phyloP scores from a whole-genome alignment of 805 yeast genomes.

The Spathaspora hagerdaliae region DNA sequence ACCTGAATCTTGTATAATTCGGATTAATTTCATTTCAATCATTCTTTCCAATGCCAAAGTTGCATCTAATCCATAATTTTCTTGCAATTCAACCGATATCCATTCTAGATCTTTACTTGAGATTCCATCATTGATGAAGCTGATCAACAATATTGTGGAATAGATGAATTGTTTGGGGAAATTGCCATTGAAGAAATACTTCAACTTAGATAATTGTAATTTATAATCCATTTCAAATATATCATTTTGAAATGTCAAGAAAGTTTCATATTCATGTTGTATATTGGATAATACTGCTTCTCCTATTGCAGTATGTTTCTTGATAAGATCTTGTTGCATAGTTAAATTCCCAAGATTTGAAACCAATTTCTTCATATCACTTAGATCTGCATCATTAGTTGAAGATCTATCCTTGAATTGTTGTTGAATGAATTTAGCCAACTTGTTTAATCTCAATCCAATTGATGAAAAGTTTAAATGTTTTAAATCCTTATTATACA shows the following conservation, averaged over 20 bases:
- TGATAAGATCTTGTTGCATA: slow-evolving; percentile 59
- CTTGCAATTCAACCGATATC: slow-evolving; percentile 53
- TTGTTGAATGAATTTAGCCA: slow-evolving; percentile 67
- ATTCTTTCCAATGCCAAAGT: slow-evolving; percentile 46
- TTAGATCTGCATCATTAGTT: slow-evolving; percentile 10
- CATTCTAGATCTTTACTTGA: slow-evolving; percentile 56
- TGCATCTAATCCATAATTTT: slow-evolving; percentile 60
- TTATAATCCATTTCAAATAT: slow-evolving; percentile 45
- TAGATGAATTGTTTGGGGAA: slow-evolving; percentile 42
- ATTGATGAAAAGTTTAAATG: slow-evolving; percentile 75
- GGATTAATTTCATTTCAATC: slow-evolving; percentile 45
- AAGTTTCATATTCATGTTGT: slow-evolving; percentile 37
- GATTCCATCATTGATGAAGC: slow-evolving; percentile 66
- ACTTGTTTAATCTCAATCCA: slow-evolving; percentile 64
- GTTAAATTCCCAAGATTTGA: slow-evolving; percentile 65
- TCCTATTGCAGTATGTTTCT: slow-evolving; percentile 71
- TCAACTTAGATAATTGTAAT: slow-evolving; percentile 20
- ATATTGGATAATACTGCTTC: slow-evolving; percentile 55
- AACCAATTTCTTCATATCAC: slow-evolving; percentile 68
- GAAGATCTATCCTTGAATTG: slow-evolving; percentile 40
- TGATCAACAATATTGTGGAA: slow-evolving; percentile 52
- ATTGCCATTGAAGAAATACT: slow-evolving; percentile 38
- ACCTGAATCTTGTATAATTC: slow-evolving; percentile 18
- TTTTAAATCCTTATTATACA: slow-evolving; percentile 40
- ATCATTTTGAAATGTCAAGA: slow-evolving; percentile 66